Evolutionary conservation across 441 rosid genomes (phyloP).

Genomic region (Gossypium aridum): DNA sequence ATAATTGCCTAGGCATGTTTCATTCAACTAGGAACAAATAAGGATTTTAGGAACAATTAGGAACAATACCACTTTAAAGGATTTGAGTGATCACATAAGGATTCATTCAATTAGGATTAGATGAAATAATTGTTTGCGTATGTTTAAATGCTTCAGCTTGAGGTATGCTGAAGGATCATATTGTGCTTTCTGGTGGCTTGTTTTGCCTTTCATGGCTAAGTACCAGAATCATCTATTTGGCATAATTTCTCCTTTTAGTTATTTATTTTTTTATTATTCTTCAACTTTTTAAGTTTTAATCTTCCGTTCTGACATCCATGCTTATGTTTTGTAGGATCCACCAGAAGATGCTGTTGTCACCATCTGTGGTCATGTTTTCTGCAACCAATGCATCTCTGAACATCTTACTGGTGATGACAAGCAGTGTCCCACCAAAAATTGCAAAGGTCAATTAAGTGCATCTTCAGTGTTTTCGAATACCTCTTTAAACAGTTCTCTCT

Average conservation of each 20-base stretch:
- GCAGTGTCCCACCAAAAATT: conserved; percentile 53
- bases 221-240: neutral
- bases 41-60: too few species aligned
- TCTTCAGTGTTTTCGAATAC: conserved; percentile 56
- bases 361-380: conserved; percentile 78
- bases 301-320: conserved; percentile 5
- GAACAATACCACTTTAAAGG: neutral
- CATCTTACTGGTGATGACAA: conserved; percentile 64
- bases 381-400: conserved; percentile 78
- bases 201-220: neutral
- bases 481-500: conserved; percentile 33
- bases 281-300: neutral
- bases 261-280: neutral
- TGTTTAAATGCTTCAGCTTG: neutral
- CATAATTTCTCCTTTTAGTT: neutral
- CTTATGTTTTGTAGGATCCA: conserved; percentile 51
- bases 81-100: neutral
- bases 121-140: neutral
- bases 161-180: neutral
- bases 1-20: neutral
- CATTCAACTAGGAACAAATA: neutral
- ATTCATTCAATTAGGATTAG: neutral
- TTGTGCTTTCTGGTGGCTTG: conserved; percentile 1
- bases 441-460: conserved; percentile 43
- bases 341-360: conserved; percentile 93